Evolutionary conservation across 2,329 filamentous ascomycete genomes (phyloP).

Genomic region (Alternaria dauci): DNA sequence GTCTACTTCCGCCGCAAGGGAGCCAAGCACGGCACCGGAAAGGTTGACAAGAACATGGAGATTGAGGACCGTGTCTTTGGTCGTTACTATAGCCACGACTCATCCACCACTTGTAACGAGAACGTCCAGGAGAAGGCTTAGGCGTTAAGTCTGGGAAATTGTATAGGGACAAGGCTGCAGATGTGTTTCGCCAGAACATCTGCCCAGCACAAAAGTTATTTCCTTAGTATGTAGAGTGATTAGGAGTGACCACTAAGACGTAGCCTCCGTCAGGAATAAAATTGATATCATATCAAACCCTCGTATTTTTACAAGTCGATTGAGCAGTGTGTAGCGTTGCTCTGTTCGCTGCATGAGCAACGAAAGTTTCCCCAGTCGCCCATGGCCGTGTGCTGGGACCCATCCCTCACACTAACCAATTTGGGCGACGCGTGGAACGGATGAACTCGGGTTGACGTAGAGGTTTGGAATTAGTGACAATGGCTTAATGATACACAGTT

Average conservation of each 20-base stretch:
- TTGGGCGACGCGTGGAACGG: neutral
- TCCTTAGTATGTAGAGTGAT: conserved; percentile 2
- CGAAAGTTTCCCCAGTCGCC: neutral
- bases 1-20: conserved; percentile 45
- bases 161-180: neutral
- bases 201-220: conserved; percentile 6
- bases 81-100: conserved; percentile 22
- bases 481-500: neutral
- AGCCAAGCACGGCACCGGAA: conserved; percentile 15
- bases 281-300: neutral
- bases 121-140: conserved; percentile 13
- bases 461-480: neutral
- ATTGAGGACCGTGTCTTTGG: conserved; percentile 31
- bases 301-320: neutral
- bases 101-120: neutral
- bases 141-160: neutral
- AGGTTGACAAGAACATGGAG: conserved; percentile 23
- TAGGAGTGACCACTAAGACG: neutral
- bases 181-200: neutral
- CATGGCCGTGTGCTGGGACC: neutral
- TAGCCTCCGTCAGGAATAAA: neutral
- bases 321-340: neutral
- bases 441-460: neutral
- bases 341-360: neutral
- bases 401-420: neutral